Conservation (phyloP, 768 basidiomycete genomes). For the Tubosaeta brunneosetosa region DNA sequence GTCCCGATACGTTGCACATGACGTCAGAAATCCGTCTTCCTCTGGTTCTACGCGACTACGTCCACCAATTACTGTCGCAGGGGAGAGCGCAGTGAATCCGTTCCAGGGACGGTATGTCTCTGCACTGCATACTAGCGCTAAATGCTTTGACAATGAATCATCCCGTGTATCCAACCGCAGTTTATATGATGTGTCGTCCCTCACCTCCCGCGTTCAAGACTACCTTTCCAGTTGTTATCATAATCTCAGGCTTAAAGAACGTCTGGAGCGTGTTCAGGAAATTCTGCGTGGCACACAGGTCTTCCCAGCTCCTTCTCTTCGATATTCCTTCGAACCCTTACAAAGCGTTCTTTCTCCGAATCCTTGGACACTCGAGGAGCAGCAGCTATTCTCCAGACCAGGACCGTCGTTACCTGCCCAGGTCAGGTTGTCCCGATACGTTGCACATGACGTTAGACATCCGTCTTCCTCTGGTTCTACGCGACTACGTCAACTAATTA, state of each 20-base stretch:
- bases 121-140: neutral
- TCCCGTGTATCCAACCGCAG: neutral
- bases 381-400: neutral
- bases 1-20: neutral
- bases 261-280: neutral
- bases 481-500: neutral
- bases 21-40: neutral
- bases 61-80: neutral
- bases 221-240: constrained; percentile 11
- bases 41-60: neutral
- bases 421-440: neutral
- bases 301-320: neutral
- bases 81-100: neutral
- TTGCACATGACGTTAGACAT: neutral
- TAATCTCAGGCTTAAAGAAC: constrained; percentile 8
- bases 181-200: neutral
- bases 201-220: neutral
- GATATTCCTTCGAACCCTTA: neutral
- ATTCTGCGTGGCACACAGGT: neutral
- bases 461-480: neutral
- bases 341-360: no score
- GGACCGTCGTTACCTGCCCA: neutral
- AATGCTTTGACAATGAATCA: neutral
- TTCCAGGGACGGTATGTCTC: neutral
- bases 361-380: neutral